Evolutionary conservation across 192 early-diverging fungal species (phyloP), one percentile per base, ranked within the genome.

Genomic region (Podochytrium sp.): DNA sequence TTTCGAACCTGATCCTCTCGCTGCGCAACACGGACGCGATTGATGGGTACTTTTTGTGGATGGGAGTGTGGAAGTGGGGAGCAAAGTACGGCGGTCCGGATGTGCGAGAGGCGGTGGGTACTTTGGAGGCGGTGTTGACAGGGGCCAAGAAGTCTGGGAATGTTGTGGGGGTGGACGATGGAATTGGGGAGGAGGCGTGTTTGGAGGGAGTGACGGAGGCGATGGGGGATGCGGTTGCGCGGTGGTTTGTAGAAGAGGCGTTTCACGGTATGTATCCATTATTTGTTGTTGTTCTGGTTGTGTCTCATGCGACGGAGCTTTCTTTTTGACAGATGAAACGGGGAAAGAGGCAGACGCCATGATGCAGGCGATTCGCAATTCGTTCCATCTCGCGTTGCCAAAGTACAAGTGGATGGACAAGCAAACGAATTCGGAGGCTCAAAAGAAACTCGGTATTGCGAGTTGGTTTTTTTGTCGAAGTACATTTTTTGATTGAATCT

Each of bases 241-340:
- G 72, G 23, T 78, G 72, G 76, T 81, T 78, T 68, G 64, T 81
- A 1, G 73, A 62, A 47, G 29, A 69, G 29, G 76, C 76, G 4
- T 81, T 78, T 58, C 43, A 18, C 12, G 76, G 49, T 63, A 12
- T 20, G 55, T 10, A 57, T 10, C 10, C 43, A 7, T 47, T 47
- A 12, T 47, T 47, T 47, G 7, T 47, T 47, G 7, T 47, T 47
- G 43, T 47, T 47, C 20, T 47, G 7, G 7, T 47, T 57, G 20
- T n/a, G 7, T 66, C n/a, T 50, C 0, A 12, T n/a, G n/a, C n/a
- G n/a, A n/a, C n/a, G n/a, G n/a, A n/a, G n/a, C n/a, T 50, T 47
- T 33, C 29, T 14, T 66, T 20, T 51, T 20, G n/a, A 66, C 47
- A 66, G 51, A 51, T 4, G 53, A 69, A 2, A 25, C 35, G 18